phyloP scores from a whole-genome alignment of 2,329 filamentous ascomycete species.

The Didymella glomerata region DNA sequence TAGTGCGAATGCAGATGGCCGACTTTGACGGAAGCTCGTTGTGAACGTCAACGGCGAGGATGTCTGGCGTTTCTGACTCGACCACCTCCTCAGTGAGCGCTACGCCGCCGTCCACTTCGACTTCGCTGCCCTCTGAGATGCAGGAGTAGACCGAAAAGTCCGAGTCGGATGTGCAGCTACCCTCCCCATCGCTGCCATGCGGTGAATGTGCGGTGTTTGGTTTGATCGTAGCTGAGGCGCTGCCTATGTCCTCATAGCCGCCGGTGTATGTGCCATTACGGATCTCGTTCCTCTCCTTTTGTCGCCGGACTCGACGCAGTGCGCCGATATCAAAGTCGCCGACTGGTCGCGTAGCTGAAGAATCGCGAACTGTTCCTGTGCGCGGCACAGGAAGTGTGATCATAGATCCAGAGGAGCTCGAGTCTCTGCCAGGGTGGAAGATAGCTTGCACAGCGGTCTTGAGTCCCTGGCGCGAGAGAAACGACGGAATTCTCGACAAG shows the following conservation, averaged over 20 bases:
- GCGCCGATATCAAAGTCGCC: constrained; percentile 41
- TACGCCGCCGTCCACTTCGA: constrained; percentile 62
- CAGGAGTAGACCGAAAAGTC: constrained; percentile 36
- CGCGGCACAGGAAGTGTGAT: constrained; percentile 44
- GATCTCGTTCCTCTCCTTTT: constrained; percentile 39
- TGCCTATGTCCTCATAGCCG: constrained; percentile 28
- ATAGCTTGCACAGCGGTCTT: constrained; percentile 41
- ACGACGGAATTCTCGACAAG: constrained; percentile 25
- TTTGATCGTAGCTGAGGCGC: neutral
- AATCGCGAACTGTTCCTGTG: constrained; percentile 36
- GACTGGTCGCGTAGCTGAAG: constrained; percentile 15
- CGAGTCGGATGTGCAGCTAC: constrained; percentile 25
- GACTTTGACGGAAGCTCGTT: constrained; percentile 7
- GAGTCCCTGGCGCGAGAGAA: constrained; percentile 38
- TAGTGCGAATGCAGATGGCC: constrained; percentile 3
- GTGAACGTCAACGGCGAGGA: constrained; percentile 23
- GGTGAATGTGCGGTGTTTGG: neutral
- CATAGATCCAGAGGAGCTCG: constrained; percentile 45
- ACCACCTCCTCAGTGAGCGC: constrained; percentile 66
- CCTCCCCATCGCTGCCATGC: constrained; percentile 3
- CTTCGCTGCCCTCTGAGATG: constrained; percentile 47
- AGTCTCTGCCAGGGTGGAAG: constrained; percentile 40
- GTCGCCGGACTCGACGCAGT: constrained; percentile 36
- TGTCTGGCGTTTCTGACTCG: constrained; percentile 55
- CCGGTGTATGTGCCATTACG: constrained; percentile 27